Conservation (phyloP, 2,329 filamentous ascomycete species). For the Calonectria pseudoreteaudii region DNA sequence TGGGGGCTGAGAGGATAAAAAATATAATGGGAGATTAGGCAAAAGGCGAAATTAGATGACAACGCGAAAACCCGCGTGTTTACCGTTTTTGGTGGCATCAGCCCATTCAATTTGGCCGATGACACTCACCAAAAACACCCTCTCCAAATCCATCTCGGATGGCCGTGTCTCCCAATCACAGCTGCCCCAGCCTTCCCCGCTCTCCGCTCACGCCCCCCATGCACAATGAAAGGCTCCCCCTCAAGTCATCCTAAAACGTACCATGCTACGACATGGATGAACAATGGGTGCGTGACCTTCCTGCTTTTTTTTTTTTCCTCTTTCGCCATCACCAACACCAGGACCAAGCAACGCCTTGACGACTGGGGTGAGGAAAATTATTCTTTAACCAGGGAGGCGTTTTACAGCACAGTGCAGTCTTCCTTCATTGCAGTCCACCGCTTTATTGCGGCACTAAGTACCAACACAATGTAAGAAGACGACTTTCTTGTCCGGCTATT, state of each 20-base stretch:
- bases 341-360: not conserved
- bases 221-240: constrained; percentile 18
- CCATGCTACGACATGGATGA: constrained; percentile 18
- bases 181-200: constrained; percentile 26
- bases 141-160: not conserved
- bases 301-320: not conserved
- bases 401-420: not conserved
- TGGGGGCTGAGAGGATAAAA: not conserved
- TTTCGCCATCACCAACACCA: not conserved
- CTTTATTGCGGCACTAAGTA: not conserved
- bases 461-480: not conserved
- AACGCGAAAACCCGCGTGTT: not conserved
- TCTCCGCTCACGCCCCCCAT: constrained; percentile 20
- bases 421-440: not conserved
- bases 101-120: not conserved
- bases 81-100: not conserved
- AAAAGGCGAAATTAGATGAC: not conserved
- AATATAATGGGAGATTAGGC: not conserved
- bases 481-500: not conserved
- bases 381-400: not conserved
- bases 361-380: not conserved
- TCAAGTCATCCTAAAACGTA: constrained; percentile 12
- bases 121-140: not conserved
- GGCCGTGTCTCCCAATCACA: constrained; percentile 16
- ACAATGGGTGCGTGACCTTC: constrained; percentile 18